Conservation (phyloP, 2,329 filamentous ascomycete genomes). For the Penicillium griseofulvum region DNA sequence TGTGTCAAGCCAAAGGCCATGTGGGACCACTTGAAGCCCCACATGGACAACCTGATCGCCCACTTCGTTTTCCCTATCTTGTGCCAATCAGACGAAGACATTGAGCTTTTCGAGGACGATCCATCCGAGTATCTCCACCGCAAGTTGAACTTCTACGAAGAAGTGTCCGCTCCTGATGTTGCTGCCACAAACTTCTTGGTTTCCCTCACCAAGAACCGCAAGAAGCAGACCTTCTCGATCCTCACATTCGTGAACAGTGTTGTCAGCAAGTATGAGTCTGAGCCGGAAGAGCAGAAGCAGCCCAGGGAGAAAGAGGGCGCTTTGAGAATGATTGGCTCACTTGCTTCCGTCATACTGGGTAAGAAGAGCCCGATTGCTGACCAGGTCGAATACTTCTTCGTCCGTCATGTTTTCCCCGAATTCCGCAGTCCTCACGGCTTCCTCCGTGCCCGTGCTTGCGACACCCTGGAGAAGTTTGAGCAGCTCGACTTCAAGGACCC, state of each 20-base stretch:
- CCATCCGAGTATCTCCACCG: slow-evolving; percentile 96
- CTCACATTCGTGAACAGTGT: slow-evolving; percentile 93
- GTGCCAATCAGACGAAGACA: slow-evolving; percentile 86
- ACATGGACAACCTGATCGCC: slow-evolving; percentile 87
- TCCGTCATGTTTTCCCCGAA: slow-evolving; percentile 96
- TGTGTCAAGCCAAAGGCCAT: slow-evolving; percentile 96
- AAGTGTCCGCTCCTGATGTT: slow-evolving; percentile 90
- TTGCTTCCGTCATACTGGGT: slow-evolving; percentile 88
- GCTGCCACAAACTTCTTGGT: slow-evolving; percentile 96
- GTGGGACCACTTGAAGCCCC: slow-evolving; percentile 90
- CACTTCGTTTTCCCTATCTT: slow-evolving; percentile 95
- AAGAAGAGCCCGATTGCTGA: slow-evolving; percentile 99
- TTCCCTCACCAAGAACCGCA: slow-evolving; percentile 86
- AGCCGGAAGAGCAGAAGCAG: slow-evolving; percentile 84
- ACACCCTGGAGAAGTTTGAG: slow-evolving; percentile 97
- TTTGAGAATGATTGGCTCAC: slow-evolving; percentile 91
- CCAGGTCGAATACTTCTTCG: slow-evolving; percentile 97
- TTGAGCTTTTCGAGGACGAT: slow-evolving; percentile 90
- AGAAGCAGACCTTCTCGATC: slow-evolving; percentile 94
- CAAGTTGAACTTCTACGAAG: slow-evolving; percentile 97
- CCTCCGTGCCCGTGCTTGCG: slow-evolving; percentile 89
- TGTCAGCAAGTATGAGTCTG: slow-evolving; percentile 86
- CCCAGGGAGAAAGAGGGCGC: slow-evolving; percentile 95
- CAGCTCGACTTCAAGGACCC: slow-evolving; percentile 94
- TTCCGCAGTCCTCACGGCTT: slow-evolving; percentile 91